Conservation (phyloP, 2,329 filamentous ascomycete genomes). For the Sphaceloma murrayae region DNA sequence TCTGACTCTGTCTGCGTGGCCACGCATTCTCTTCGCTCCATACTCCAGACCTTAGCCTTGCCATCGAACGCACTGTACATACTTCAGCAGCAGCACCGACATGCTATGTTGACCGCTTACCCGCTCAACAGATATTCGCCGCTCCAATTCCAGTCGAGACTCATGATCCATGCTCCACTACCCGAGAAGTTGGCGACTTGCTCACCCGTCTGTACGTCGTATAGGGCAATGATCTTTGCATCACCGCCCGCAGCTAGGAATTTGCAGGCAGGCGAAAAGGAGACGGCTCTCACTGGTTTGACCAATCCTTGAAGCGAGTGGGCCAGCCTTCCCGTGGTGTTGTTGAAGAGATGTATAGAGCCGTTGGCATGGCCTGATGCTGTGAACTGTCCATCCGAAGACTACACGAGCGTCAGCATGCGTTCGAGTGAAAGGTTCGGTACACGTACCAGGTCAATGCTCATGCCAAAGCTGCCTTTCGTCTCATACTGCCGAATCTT, state of each 20-base stretch:
- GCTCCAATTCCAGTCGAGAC: constrained; percentile 84
- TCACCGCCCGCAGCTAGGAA: constrained; percentile 86
- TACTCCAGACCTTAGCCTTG: constrained; percentile 91
- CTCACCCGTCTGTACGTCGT: constrained; percentile 85
- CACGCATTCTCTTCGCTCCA: constrained; percentile 74
- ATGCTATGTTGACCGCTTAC: constrained; percentile 30
- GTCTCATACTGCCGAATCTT: constrained; percentile 82
- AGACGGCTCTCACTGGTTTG: constrained; percentile 73
- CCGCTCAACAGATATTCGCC: constrained; percentile 86
- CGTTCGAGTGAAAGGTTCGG: constrained; percentile 13
- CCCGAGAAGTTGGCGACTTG: constrained; percentile 77
- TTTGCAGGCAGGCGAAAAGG: constrained; percentile 78
- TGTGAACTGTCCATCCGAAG: constrained; percentile 68
- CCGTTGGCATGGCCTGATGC: constrained; percentile 91
- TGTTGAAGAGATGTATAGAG: constrained; percentile 88
- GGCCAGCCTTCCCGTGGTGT: constrained; percentile 71
- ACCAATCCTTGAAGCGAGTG: constrained; percentile 85
- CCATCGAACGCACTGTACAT: constrained; percentile 63
- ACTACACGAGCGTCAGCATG: constrained; percentile 33
- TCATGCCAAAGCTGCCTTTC: constrained; percentile 82
- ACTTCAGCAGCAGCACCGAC: background rate
- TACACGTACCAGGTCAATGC: constrained; percentile 60
- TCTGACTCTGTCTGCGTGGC: constrained; percentile 90
- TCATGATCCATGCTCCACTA: constrained; percentile 79
- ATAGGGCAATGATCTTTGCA: constrained; percentile 77